Evolutionary conservation across 768 basidiomycete species (phyloP).

Genomic region (Lactarius psammicola): DNA sequence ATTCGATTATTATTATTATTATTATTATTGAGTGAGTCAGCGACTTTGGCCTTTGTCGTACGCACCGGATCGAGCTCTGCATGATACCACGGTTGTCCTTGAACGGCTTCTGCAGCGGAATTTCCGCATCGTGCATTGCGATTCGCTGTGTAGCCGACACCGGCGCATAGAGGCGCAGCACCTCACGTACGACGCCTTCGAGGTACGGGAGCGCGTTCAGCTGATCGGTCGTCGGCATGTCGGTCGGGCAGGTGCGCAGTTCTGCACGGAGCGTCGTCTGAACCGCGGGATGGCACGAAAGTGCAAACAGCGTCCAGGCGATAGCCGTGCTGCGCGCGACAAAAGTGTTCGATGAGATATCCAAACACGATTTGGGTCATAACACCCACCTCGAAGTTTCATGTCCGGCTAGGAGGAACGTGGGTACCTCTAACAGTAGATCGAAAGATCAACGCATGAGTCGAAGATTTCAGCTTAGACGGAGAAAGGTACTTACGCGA

Average conservation of each 20-base stretch:
- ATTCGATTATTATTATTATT: background rate
- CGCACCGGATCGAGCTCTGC: conserved; percentile 25
- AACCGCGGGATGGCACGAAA: conserved; percentile 34
- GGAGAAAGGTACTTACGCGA: too few species aligned
- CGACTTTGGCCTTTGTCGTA: background rate
- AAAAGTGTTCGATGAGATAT: background rate
- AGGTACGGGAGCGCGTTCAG: conserved; percentile 30
- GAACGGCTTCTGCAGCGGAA: conserved; percentile 34
- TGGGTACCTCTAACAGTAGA: too few species aligned
- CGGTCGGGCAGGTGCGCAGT: conserved; percentile 30
- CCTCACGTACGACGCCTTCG: conserved; percentile 36
- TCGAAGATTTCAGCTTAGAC: too few species aligned
- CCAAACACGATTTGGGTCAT: background rate
- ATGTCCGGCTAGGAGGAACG: conserved; percentile 25
- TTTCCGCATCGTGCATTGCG: conserved; percentile 33
- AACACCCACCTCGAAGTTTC: conserved; percentile 30
- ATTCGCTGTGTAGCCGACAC: conserved; percentile 31
- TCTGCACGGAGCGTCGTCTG: conserved; percentile 40
- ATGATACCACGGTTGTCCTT: conserved; percentile 26
- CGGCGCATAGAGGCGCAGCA: conserved; percentile 35
- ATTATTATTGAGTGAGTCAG: background rate
- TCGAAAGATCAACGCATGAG: too few species aligned
- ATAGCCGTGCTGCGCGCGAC: conserved; percentile 33
- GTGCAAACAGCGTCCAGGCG: conserved; percentile 38
- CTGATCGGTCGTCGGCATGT: conserved; percentile 33